Evolutionary conservation across 257 asterid genomes (phyloP), one percentile per base, ranked within the genome.

Genomic region (Linaria vulgaris): DNA sequence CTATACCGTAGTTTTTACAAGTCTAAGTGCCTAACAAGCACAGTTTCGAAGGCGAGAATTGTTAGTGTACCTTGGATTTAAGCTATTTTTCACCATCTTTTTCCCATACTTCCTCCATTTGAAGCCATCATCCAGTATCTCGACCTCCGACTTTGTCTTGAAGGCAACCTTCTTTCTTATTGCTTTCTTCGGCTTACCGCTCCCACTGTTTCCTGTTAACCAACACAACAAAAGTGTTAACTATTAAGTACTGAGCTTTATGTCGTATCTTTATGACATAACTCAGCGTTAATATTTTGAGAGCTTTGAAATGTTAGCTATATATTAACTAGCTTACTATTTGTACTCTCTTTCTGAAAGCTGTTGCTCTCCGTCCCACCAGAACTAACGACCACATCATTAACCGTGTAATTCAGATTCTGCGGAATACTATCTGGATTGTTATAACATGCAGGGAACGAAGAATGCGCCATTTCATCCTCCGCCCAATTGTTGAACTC

Each of bases 21-120:
- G 9, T 34, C 9, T 34, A 3, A 34, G 10, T 27, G 34, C 34
- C 3, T 27, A 27, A 27, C n/a, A n/a, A n/a, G n/a, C n/a, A n/a
- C n/a, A n/a, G n/a, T n/a, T n/a, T n/a, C n/a, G n/a, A n/a, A n/a
- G n/a, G 3, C 37, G 6, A 30, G 3, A 6, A 2, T 30, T 39
- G 52, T 43, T 12, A 27, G 44, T 25, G 9, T 75, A 91, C 96
- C 96, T 92, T 54, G 97, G 98, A 59, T 87, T 85, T 11, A 95
- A 95, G 80, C 91, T 92, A 81, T 85, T 85, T 72, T 89, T 92
- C 59, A 92, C 98, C 97, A 79, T 89, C 89, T 92, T 92, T 72
- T 92, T 92, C 24, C 98, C 98, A 61, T 92, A 92, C 76, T 92
- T 92, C 50, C 97, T 85, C 98, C 98, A 92, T 76, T 87, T 92